These are phyloP conservation scores for Rhazya stricta DNA, from an alignment of 257 asterid genomes.

Conservation along the genomic window DNA sequence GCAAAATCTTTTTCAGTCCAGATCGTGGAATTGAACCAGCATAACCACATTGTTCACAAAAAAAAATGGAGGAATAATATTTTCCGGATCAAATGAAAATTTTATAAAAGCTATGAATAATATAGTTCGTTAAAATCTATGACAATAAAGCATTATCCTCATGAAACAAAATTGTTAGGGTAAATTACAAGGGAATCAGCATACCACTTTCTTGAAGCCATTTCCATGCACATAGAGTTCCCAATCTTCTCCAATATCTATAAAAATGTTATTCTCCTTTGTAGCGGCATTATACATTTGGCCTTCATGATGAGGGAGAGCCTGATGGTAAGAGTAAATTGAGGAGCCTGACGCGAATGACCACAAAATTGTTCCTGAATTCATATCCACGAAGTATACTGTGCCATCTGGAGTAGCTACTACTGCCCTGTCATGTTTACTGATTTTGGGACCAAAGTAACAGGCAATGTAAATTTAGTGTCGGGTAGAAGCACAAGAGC, in stretches of 20 bases:
- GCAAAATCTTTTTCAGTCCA: neutral
- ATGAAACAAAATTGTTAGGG: neutral
- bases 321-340: slow-evolving; percentile 65
- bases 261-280: slow-evolving; percentile 48
- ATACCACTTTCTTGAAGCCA: slow-evolving; percentile 58
- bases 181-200: neutral
- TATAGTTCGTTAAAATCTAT: neutral
- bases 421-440: slow-evolving; percentile 58
- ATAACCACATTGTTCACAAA: neutral
- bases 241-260: slow-evolving; percentile 88
- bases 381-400: slow-evolving; percentile 48
- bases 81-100: neutral
- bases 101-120: neutral
- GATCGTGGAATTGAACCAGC: neutral
- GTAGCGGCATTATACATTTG: slow-evolving; percentile 43
- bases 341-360: slow-evolving; percentile 82
- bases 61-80: neutral
- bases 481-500: neutral
- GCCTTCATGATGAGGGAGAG: slow-evolving; percentile 45
- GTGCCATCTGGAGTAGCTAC: slow-evolving; percentile 88
- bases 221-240: slow-evolving; percentile 56
- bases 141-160: neutral
- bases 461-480: slow-evolving; percentile 16
- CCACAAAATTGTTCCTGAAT: slow-evolving; percentile 54
- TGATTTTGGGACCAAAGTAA: slow-evolving; percentile 27